A percentile compares a stretch with the other conserved stretches of the same genome.
These are phyloP conservation scores for Dendrobium nobile DNA, from an alignment of 106 monocot genomes.

Conservation along the genomic window DNA sequence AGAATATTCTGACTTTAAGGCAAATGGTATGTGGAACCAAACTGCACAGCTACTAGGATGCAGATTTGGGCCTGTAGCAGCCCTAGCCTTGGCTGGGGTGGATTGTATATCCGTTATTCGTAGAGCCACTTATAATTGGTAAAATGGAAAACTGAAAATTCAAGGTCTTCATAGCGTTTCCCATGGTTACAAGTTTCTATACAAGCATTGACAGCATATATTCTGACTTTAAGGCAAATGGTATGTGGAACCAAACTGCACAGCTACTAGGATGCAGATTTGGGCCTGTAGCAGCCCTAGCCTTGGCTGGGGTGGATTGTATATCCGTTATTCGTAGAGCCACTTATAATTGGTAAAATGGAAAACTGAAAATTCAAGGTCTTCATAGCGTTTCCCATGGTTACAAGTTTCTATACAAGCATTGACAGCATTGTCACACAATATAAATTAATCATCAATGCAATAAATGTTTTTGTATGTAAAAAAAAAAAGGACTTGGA, in stretches of 20 bases:
- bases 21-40: too few relatives aligned
- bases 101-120: not conserved
- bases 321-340: not conserved
- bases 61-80: not conserved
- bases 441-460: not conserved
- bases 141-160: not conserved
- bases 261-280: not conserved
- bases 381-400: not conserved
- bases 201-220: too few relatives aligned
- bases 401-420: slow-evolving; percentile 1
- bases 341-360: not conserved
- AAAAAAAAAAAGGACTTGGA: not conserved
- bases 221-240: too few relatives aligned
- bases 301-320: not conserved
- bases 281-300: not conserved
- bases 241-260: not conserved
- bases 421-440: not conserved
- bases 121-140: not conserved
- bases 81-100: not conserved
- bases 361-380: not conserved
- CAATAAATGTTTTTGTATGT: not conserved
- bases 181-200: not conserved
- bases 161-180: not conserved
- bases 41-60: not conserved
- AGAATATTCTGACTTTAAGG: too few relatives aligned